phyloP scores from a whole-genome alignment of 805 yeast species.

The Komagataella kurtzmanii region DNA sequence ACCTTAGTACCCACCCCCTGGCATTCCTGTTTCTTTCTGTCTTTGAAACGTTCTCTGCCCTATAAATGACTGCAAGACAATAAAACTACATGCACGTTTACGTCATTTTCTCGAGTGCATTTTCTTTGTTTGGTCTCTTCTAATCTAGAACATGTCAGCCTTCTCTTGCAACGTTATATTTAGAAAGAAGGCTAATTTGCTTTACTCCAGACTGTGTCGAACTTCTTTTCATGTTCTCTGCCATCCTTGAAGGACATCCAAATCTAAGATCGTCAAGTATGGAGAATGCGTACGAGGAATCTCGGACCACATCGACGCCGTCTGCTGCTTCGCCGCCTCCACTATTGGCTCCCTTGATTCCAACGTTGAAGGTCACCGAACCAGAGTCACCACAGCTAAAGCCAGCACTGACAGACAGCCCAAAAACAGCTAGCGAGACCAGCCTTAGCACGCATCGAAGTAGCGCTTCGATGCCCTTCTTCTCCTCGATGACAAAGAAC shows the following conservation, averaged over 20 bases:
- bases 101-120: not conserved
- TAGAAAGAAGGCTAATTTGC: not conserved
- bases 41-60: not conserved
- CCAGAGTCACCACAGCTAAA: not conserved
- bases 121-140: not conserved
- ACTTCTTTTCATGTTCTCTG: not conserved
- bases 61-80: not conserved
- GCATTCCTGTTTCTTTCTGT: not conserved
- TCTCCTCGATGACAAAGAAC: not conserved
- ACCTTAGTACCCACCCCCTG: not conserved
- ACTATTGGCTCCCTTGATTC: not conserved
- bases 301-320: not conserved
- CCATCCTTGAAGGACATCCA: not conserved
- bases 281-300: not conserved
- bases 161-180: not conserved
- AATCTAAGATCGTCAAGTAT: not conserved
- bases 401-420: not conserved
- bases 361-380: not conserved
- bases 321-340: not conserved
- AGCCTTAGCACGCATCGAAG: not conserved
- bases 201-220: not conserved
- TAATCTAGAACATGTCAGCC: not conserved
- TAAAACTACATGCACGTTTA: not conserved
- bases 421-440: not conserved
- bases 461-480: not conserved